Percentiles rank a stretch among this genome's conserved stretches.
phyloP scores from a whole-genome alignment of 805 yeast species.

The Ogataea chonburiensis region DNA sequence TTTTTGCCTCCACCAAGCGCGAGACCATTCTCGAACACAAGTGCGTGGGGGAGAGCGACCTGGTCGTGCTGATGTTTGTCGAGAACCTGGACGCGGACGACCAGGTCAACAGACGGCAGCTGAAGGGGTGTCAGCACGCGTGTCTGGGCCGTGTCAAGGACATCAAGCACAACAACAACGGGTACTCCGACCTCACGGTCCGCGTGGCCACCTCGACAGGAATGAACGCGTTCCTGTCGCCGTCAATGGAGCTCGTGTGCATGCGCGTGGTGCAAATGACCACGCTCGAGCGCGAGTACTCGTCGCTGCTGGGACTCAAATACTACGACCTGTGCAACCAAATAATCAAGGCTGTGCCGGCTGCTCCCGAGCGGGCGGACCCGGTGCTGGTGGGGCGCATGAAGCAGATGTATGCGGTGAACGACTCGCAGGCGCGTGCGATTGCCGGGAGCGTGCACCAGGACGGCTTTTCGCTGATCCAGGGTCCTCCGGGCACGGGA shows the following conservation, averaged over 20 bases:
- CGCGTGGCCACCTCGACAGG: conserved; percentile 57
- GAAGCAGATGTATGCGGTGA: conserved; percentile 56
- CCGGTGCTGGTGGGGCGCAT: conserved; percentile 41
- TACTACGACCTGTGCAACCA: conserved; percentile 74
- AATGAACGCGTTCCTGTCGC: conserved; percentile 55
- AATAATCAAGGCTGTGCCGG: conserved; percentile 67
- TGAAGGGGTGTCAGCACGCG: conserved; percentile 34
- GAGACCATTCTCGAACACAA: conserved; percentile 48
- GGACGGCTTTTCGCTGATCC: conserved; percentile 85
- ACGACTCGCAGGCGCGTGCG: conserved; percentile 89
- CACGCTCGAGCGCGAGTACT: conserved; percentile 89
- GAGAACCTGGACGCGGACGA: conserved; percentile 37
- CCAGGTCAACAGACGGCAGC: conserved; percentile 15
- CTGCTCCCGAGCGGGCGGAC: conserved; percentile 39
- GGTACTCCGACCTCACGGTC: conserved; percentile 71
- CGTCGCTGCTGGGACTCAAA: conserved; percentile 76
- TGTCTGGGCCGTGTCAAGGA: conserved; percentile 83
- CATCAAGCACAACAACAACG: conserved; percentile 61
- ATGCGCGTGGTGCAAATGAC: conserved; percentile 82
- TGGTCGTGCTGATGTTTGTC: conserved; percentile 61
- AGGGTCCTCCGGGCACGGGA: conserved; percentile 99
- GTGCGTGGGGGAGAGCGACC: conserved; percentile 67
- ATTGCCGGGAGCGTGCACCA: conserved; percentile 67
- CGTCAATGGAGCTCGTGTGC: conserved; percentile 62
- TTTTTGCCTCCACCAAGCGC: conserved; percentile 69